Evolutionary conservation across 2,329 filamentous ascomycete species (phyloP), one percentile per base, ranked within the genome.

Genomic region (Fusarium incarnatum): DNA sequence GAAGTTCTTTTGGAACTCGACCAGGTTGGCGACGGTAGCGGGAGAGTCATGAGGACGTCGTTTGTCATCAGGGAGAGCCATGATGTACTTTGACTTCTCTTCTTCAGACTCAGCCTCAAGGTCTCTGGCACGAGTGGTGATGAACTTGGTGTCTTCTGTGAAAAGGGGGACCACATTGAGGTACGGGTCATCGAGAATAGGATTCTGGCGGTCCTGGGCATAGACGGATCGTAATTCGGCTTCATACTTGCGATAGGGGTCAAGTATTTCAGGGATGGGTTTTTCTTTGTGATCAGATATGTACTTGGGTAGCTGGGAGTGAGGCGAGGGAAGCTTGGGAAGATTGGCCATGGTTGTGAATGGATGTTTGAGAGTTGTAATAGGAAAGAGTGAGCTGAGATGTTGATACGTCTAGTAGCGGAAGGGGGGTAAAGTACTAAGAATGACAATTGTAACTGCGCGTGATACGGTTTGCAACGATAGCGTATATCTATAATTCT

Each of bases 1-100:
- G 80, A 97, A 95, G 79, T 96, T 95, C 50, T 88, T 87, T 76
- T 90, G 89, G 73, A 96, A 97, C 30, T 93, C 89, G 49, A 87
- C 84, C 47, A 96, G 77, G 15, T 86, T 86, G 25, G 84, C 77
- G 1, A 94, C 92, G 6, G 92, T 86, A 5, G 93, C 93, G 5
- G 88, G 88, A 2, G 89, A 86, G 8, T 88, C 90, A 76, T 88
- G 81, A 1, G 83, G 73, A 50, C 89, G 89, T 37, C 93, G 89
- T 53, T 90, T 85, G 6, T 88, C 82, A 1, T 86, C 80, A 0
- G 86, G 83, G 28, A 94, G 84, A 8, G 87, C 77, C 91, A 94
- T 92, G 76, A 94, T 87, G 75, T 92, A 94, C 73, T 80, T 86
- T 16, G 88, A 85, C 73, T 86, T 88, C 72, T 92, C 87, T 45